Conservation (phyloP, 2,329 filamentous ascomycete species). For the Dendryphion nanum region DNA sequence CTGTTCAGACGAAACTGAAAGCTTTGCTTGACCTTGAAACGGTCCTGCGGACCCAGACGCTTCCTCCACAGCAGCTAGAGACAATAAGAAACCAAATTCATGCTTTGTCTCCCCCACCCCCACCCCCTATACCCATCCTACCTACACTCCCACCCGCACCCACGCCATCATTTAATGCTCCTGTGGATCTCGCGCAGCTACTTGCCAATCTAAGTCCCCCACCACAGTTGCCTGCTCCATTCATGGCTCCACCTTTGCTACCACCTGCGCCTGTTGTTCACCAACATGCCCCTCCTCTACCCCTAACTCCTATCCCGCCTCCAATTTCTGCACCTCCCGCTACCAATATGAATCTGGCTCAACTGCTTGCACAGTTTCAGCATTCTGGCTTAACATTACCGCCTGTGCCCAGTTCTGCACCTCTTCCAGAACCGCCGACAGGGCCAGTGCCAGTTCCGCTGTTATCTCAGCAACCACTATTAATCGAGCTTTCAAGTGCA, state of each 20-base stretch:
- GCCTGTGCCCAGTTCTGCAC: slow-evolving; percentile 10
- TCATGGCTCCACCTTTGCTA: slow-evolving; percentile 21
- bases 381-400: slow-evolving; percentile 10
- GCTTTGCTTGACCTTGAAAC: slow-evolving; percentile 82
- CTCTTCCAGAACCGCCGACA: slow-evolving; percentile 5
- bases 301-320: slow-evolving; percentile 19
- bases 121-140: slow-evolving; percentile 30
- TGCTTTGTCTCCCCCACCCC: slow-evolving; percentile 63
- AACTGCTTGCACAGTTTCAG: slow-evolving; percentile 25
- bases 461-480: slow-evolving; percentile 14
- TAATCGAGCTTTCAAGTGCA: slow-evolving; percentile 60
- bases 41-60: slow-evolving; percentile 72
- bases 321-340: slow-evolving; percentile 7
- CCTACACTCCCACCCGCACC: slow-evolving; percentile 23
- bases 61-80: slow-evolving; percentile 78
- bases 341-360: slow-evolving; percentile 25
- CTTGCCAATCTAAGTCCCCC: slow-evolving; percentile 24
- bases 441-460: slow-evolving; percentile 17
- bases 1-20: slow-evolving; percentile 75
- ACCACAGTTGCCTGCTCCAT: slow-evolving; percentile 14
- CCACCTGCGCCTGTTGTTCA: slow-evolving; percentile 21
- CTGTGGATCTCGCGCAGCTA: slow-evolving; percentile 29
- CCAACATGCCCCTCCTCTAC: slow-evolving; percentile 17
- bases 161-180: slow-evolving; percentile 17
- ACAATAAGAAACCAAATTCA: slow-evolving; percentile 83